Evolutionary conservation across 257 asterid species (phyloP).

Genomic region (Parsonsia alboflavescens): DNA sequence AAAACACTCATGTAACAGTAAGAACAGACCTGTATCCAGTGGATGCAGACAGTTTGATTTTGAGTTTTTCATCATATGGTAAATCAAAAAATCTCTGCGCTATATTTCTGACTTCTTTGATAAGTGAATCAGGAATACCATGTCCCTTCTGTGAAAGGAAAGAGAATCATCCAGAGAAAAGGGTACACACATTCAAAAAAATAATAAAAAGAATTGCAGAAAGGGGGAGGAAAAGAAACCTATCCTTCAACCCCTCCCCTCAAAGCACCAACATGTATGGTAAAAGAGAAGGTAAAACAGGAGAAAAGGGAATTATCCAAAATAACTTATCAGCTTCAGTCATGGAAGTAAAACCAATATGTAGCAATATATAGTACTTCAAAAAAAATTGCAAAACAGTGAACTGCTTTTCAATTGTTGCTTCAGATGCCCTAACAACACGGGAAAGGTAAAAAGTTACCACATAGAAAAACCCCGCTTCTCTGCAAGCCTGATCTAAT

Average conservation of each 20-base stretch:
- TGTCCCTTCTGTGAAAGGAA: constrained; percentile 69
- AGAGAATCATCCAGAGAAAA: constrained; percentile 6
- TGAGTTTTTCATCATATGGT: constrained; percentile 76
- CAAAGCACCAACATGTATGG: not conserved
- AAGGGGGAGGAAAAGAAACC: not conserved
- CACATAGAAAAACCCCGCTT: constrained; percentile 86
- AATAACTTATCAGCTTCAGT: not conserved
- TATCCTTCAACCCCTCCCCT: not conserved
- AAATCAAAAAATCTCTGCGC: constrained; percentile 53
- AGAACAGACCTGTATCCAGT: constrained; percentile 76
- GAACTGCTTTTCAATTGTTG: not conserved
- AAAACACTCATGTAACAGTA: not conserved
- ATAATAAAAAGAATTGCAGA: not conserved
- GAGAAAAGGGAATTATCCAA: not conserved
- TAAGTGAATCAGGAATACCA: constrained; percentile 65
- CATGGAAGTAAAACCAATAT: not conserved
- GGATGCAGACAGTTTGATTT: constrained; percentile 62
- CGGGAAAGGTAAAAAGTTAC: constrained; percentile 25
- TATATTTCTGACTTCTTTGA: constrained; percentile 53
- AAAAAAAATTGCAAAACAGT: no score
- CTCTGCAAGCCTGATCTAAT: constrained; percentile 67
- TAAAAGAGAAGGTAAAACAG: no score
- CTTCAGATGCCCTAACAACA: not conserved
- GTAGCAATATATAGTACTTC: no score
- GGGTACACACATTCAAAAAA: no score